phyloP scores from a whole-genome alignment of 2,329 filamentous ascomycete species.

The Calonectria pseudoturangicola region DNA sequence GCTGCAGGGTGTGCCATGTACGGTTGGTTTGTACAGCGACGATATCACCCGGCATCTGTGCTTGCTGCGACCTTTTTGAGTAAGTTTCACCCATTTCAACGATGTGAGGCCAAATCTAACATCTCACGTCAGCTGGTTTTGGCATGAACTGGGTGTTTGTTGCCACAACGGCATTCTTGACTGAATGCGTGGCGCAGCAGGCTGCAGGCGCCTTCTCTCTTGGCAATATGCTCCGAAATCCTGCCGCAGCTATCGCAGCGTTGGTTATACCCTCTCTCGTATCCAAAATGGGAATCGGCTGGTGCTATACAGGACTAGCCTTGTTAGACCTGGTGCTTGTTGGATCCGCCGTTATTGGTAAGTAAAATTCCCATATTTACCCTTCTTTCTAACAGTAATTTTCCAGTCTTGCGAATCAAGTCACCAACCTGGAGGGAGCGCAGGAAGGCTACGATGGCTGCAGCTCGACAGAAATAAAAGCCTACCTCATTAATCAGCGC shows the following conservation, averaged over 20 bases:
- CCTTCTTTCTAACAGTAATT: neutral
- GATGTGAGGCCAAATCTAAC: neutral
- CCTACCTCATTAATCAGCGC: neutral
- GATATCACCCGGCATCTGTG: constrained; percentile 1
- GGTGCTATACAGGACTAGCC: constrained; percentile 7
- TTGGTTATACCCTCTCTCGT: constrained; percentile 18
- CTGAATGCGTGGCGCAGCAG: constrained; percentile 13
- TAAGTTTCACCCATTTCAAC: neutral
- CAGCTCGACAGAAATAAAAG: neutral
- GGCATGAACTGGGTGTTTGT: constrained; percentile 24
- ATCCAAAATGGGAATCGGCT: constrained; percentile 12
- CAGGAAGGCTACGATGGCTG: constrained; percentile 13
- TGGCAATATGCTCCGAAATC: neutral
- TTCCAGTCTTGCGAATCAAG: constrained; percentile 1
- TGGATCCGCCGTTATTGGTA: constrained; percentile 12
- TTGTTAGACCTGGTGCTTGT: neutral
- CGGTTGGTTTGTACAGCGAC: constrained; percentile 62
- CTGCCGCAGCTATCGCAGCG: constrained; percentile 4
- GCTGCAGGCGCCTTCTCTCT: constrained; percentile 16
- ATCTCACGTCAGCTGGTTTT: constrained; percentile 16
- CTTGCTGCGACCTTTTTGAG: constrained; percentile 9
- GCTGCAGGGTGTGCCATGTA: constrained; percentile 62
- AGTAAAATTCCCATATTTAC: neutral
- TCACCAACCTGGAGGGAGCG: neutral
- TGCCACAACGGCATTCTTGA: neutral